These are phyloP conservation scores for Ceratocystis cacaofunesta DNA, from an alignment of 2,329 filamentous ascomycete genomes.

Conservation along the genomic window DNA sequence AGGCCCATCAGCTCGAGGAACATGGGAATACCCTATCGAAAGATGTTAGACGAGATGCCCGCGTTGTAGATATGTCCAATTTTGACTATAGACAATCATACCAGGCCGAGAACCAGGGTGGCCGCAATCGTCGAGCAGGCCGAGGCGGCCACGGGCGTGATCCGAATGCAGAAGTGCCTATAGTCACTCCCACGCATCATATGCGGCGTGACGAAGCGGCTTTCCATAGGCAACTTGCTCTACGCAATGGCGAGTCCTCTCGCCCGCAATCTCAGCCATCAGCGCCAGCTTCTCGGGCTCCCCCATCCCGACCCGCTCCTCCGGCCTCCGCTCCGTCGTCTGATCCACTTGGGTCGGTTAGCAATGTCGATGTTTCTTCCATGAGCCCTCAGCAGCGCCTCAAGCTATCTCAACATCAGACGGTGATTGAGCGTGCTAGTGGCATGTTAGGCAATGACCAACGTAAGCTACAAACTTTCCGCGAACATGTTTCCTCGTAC, in stretches of 20 bases:
- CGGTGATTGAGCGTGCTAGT: slow-evolving; percentile 72
- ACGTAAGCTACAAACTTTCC: slow-evolving; percentile 62
- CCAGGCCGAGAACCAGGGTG: slow-evolving; percentile 37
- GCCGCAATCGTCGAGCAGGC: slow-evolving; percentile 28
- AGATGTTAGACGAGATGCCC: slow-evolving; percentile 66
- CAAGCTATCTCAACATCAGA: slow-evolving; percentile 61
- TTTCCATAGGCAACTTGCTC: slow-evolving; percentile 80
- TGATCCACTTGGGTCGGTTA: slow-evolving; percentile 9
- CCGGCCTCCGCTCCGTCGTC: slow-evolving; percentile 18
- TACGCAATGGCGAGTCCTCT: slow-evolving; percentile 50
- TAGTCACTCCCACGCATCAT: slow-evolving; percentile 58
- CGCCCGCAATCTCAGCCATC: slow-evolving; percentile 36
- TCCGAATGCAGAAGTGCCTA: slow-evolving; percentile 50
- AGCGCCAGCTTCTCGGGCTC: slow-evolving; percentile 19
- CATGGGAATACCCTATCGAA: slow-evolving; percentile 73
- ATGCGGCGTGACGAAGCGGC: slow-evolving; percentile 76
- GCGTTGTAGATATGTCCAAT: slow-evolving; percentile 70
- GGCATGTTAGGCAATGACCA: slow-evolving; percentile 66
- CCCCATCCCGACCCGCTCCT: slow-evolving; percentile 2
- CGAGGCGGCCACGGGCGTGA: slow-evolving; percentile 27
- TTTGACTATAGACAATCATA: slow-evolving; percentile 72
- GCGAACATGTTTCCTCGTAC: slow-evolving; percentile 64
- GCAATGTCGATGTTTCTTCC: slow-evolving; percentile 15
- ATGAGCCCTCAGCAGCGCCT: slow-evolving; percentile 67
- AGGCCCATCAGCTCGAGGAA: slow-evolving; percentile 75